Conservation (phyloP, 2,329 filamentous ascomycete genomes). For the Sodiomyces alkalinus region DNA sequence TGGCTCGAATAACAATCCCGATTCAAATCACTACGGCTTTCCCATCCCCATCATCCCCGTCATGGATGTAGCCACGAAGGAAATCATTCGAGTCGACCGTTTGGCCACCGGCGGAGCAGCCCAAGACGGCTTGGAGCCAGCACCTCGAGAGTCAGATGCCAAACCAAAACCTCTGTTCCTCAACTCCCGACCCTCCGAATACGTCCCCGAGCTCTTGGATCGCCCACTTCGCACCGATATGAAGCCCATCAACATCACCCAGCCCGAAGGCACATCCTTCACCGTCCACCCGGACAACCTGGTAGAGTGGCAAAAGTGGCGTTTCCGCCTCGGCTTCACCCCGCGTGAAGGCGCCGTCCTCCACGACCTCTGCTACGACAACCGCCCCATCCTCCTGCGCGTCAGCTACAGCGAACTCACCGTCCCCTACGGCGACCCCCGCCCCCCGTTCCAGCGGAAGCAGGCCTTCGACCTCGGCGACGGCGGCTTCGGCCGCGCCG, state of each 20-base stretch:
- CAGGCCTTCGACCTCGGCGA: constrained; percentile 61
- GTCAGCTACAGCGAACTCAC: constrained; percentile 56
- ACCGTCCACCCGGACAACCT: constrained; percentile 30
- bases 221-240: constrained; percentile 31
- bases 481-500: constrained; percentile 47
- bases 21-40: constrained; percentile 48
- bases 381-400: constrained; percentile 49
- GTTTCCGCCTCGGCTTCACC: constrained; percentile 54
- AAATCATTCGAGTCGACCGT: constrained; percentile 41
- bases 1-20: constrained; percentile 24
- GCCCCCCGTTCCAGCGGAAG: constrained; percentile 51
- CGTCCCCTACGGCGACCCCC: constrained; percentile 52
- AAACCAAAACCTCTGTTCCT: constrained; percentile 30
- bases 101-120: constrained; percentile 33
- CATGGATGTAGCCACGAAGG: constrained; percentile 39
- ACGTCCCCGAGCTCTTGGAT: constrained; percentile 34
- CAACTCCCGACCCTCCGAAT: constrained; percentile 24
- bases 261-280: constrained; percentile 56
- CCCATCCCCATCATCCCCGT: constrained; percentile 44
- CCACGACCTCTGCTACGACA: constrained; percentile 54
- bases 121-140: constrained; percentile 26
- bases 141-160: constrained; percentile 17
- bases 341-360: constrained; percentile 55
- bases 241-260: constrained; percentile 59
- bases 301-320: constrained; percentile 53